Conservation (phyloP, 371 early-diverging fungal species). For the Chytridiales sp. region DNA sequence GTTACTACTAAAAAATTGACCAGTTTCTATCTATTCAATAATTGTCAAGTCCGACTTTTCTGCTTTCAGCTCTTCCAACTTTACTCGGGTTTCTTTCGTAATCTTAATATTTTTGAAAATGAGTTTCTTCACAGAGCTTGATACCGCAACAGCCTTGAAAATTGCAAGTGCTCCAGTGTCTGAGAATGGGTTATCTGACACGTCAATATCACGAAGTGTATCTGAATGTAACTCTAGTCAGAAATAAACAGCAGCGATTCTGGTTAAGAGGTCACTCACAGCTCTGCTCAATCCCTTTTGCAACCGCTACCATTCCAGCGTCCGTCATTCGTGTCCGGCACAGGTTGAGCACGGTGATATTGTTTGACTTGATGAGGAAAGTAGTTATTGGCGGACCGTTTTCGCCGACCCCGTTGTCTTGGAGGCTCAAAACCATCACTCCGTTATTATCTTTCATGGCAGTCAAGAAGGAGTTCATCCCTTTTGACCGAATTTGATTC, state of each 20-base stretch:
- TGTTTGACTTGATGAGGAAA: slow-evolving; percentile 35
- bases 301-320: slow-evolving; percentile 26
- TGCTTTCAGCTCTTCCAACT: slow-evolving; percentile 37
- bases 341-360: slow-evolving; percentile 35
- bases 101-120: slow-evolving; percentile 32
- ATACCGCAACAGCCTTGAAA: slow-evolving; percentile 36
- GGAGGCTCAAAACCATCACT: slow-evolving; percentile 24
- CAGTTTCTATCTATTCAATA: slow-evolving; percentile 31
- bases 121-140: slow-evolving; percentile 28
- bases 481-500: slow-evolving; percentile 37
- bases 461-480: slow-evolving; percentile 13
- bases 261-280: slow-evolving; percentile 17
- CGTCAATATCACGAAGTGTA: slow-evolving; percentile 31
- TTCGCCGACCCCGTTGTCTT: slow-evolving; percentile 48
- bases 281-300: slow-evolving; percentile 41
- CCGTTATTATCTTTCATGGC: slow-evolving; percentile 30
- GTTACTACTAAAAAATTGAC: too few relatives aligned
- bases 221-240: neutral
- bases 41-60: slow-evolving; percentile 40
- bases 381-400: slow-evolving; percentile 25
- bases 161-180: slow-evolving; percentile 35
- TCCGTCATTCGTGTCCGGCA: slow-evolving; percentile 40
- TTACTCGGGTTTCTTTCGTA: slow-evolving; percentile 31
- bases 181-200: slow-evolving; percentile 41
- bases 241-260: too few relatives aligned